Conservation (phyloP, 1,284 basidiomycete species). For the Cutaneotrichosporon cutaneum region DNA sequence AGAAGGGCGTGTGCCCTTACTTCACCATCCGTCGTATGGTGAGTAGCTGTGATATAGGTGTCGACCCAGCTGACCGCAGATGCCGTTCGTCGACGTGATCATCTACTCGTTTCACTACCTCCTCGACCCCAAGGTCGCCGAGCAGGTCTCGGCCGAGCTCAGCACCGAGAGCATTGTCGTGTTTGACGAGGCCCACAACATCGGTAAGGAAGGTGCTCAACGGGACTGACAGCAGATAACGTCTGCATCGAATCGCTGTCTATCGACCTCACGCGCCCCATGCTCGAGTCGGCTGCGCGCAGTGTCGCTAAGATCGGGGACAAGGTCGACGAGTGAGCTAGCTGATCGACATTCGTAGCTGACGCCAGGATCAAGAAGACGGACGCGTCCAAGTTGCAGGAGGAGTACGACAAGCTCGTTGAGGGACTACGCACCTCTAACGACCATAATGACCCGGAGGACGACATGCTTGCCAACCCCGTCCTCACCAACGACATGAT, state of each 20-base stretch:
- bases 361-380: conserved; percentile 78
- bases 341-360: background rate
- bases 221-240: conserved; percentile 65
- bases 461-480: conserved; percentile 89
- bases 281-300: conserved; percentile 91
- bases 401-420: conserved; percentile 96
- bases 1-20: conserved; percentile 89
- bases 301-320: conserved; percentile 85
- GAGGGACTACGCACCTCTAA: conserved; percentile 84
- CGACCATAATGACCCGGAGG: conserved; percentile 61
- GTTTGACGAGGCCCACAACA: conserved; percentile 99
- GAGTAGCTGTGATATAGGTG: conserved; percentile 37
- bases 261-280: conserved; percentile 96
- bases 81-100: conserved; percentile 92
- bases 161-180: conserved; percentile 98
- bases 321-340: conserved; percentile 83
- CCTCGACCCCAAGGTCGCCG: conserved; percentile 97
- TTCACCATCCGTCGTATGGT: conserved; percentile 97
- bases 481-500: conserved; percentile 93
- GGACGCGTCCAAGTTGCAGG: conserved; percentile 90
- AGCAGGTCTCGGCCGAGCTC: conserved; percentile 97
- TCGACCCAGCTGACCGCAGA: conserved; percentile 57
- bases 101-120: conserved; percentile 99
- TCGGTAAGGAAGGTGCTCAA: conserved; percentile 62
- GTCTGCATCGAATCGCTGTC: conserved; percentile 98